Evolutionary conservation across 345 rosid genomes (phyloP).

Genomic region (Angophora floribunda): DNA sequence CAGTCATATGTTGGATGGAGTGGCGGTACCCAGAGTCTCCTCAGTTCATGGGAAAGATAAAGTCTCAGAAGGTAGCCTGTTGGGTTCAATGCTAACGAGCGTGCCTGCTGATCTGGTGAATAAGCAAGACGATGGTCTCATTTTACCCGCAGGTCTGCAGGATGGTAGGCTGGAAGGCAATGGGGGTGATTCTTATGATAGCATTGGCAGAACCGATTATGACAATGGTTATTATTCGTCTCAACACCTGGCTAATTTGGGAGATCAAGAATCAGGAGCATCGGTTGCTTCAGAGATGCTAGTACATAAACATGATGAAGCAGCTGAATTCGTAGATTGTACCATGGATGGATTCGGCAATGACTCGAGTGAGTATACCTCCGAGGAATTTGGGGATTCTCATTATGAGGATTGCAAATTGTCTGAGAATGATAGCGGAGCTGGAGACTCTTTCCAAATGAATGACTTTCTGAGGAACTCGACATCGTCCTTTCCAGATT

Average conservation of each 20-base stretch:
- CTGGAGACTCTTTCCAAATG: constrained; percentile 6
- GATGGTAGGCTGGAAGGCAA: constrained; percentile 4
- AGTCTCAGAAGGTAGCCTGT: constrained; percentile 4
- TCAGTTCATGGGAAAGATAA: constrained; percentile 4
- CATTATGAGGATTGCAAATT: constrained; percentile 3
- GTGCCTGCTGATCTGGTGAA: constrained; percentile 3
- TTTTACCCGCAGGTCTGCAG: not conserved
- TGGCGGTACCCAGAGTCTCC: constrained; percentile 1
- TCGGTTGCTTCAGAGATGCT: constrained; percentile 23
- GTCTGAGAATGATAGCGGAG: constrained; percentile 1
- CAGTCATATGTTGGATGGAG: constrained; percentile 9
- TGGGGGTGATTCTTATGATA: not conserved
- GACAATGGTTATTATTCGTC: constrained; percentile 2
- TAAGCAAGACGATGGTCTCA: constrained; percentile 2
- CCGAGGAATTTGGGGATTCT: constrained; percentile 20
- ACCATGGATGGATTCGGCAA: constrained; percentile 13
- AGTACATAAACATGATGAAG: constrained; percentile 15
- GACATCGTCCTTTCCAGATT: constrained; percentile 13
- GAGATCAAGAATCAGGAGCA: constrained; percentile 25
- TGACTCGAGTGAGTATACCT: constrained; percentile 5
- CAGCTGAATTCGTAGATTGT: constrained; percentile 11
- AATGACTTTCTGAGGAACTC: constrained; percentile 9
- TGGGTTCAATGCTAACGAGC: constrained; percentile 13
- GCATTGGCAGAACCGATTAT: not conserved
- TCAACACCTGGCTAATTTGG: constrained; percentile 17